Conservation (phyloP, 768 basidiomycete species). For the Pleurotus cornucopiae region DNA sequence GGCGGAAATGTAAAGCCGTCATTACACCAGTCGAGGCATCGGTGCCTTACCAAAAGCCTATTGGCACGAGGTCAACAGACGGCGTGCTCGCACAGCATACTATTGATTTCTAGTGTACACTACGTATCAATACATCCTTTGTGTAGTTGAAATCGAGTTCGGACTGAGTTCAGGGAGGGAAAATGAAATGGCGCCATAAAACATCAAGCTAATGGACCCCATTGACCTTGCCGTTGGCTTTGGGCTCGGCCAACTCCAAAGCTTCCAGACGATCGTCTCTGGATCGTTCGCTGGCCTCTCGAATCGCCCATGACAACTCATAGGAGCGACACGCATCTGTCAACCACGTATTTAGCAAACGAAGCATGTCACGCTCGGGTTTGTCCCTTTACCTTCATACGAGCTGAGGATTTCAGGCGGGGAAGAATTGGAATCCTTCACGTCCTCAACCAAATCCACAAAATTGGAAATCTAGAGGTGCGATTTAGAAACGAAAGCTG, state of each 20-base stretch:
- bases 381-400: constrained; percentile 60
- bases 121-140: too few species aligned
- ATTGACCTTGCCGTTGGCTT: too few species aligned
- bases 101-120: too few species aligned
- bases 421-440: constrained; percentile 56
- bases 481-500: neutral
- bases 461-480: constrained; percentile 58
- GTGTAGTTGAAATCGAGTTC: too few species aligned
- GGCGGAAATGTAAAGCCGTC: too few species aligned
- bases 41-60: too few species aligned
- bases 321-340: constrained; percentile 83
- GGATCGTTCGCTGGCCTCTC: constrained; percentile 68
- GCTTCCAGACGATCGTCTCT: constrained; percentile 42
- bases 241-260: constrained; percentile 7
- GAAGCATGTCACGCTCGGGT: constrained; percentile 10
- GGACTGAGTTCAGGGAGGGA: too few species aligned
- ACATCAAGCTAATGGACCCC: too few species aligned
- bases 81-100: too few species aligned
- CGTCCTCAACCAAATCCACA: constrained; percentile 86
- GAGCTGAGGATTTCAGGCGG: constrained; percentile 74
- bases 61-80: too few species aligned
- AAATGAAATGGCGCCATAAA: too few species aligned
- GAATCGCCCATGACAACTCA: constrained; percentile 93
- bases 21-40: too few species aligned
- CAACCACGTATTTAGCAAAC: neutral